phyloP scores from a whole-genome alignment of 2,329 filamentous ascomycete species.

The Colletotrichum brevisporum region DNA sequence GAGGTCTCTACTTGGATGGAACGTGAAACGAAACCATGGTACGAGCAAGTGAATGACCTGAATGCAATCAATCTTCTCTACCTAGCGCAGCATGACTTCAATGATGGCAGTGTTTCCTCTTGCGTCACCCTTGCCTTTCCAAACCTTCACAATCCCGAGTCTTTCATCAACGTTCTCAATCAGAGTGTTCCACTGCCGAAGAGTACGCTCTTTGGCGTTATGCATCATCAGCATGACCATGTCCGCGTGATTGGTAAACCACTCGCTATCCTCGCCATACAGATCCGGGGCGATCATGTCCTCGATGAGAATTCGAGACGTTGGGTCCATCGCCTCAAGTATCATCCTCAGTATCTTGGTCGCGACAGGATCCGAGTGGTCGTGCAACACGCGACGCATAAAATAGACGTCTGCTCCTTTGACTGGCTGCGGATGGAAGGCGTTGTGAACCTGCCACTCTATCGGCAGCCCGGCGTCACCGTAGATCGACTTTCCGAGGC shows the following conservation, averaged over 20 bases:
- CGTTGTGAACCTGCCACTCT: conserved; percentile 13
- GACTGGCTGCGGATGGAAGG: conserved; percentile 9
- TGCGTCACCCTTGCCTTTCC: not conserved
- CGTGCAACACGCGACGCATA: conserved; percentile 14
- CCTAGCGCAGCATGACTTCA: not conserved
- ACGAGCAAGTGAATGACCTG: not conserved
- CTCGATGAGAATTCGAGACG: not conserved
- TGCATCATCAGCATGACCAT: conserved; percentile 24
- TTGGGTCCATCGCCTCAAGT: not conserved
- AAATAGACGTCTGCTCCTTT: conserved; percentile 15
- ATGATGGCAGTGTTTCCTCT: not conserved
- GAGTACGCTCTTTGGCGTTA: conserved; percentile 13
- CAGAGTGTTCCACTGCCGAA: conserved; percentile 6
- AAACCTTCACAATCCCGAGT: not conserved
- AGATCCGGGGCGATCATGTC: conserved; percentile 14
- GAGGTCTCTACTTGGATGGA: not conserved
- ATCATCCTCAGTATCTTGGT: conserved; percentile 7
- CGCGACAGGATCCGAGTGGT: not conserved
- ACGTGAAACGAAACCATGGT: not conserved
- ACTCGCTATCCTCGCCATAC: conserved; percentile 13
- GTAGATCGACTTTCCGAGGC: not conserved
- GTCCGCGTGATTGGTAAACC: conserved; percentile 19
- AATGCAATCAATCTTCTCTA: not conserved
- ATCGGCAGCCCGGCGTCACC: not conserved
- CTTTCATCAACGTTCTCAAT: conserved; percentile 8